phyloP scores from a whole-genome alignment of 805 yeast genomes.

The Priceomyces medius region DNA sequence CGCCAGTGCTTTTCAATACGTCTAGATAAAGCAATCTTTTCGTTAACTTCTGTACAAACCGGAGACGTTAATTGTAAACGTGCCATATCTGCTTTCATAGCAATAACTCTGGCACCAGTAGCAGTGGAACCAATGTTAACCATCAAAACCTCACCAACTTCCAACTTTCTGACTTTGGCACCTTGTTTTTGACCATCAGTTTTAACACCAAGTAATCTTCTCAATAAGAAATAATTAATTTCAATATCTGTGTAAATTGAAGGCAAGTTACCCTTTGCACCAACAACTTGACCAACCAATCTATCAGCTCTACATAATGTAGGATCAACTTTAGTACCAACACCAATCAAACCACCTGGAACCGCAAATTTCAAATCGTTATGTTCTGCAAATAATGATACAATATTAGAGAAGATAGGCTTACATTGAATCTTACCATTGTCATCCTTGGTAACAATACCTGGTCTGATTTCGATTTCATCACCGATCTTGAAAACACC shows the following conservation, averaged over 20 bases:
- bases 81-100: conserved; percentile 99
- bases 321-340: conserved; percentile 98
- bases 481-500: conserved; percentile 98
- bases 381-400: conserved; percentile 94
- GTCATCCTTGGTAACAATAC: conserved; percentile 95
- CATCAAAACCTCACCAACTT: conserved; percentile 94
- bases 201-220: conserved; percentile 97
- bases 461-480: conserved; percentile 98
- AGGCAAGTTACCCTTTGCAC: conserved; percentile 94
- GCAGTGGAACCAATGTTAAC: conserved; percentile 99
- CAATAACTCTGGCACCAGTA: conserved; percentile 97
- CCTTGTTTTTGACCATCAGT: conserved; percentile 93
- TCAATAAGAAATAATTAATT: conserved; percentile 91
- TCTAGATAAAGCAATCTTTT: conserved; percentile 97
- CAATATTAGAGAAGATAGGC: conserved; percentile 92
- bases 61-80: conserved; percentile 95
- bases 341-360: conserved; percentile 99
- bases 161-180: conserved; percentile 93
- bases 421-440: conserved; percentile 86
- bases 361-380: conserved; percentile 98
- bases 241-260: conserved; percentile 96
- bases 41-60: conserved; percentile 97
- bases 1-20: conserved; percentile 99
- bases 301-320: conserved; percentile 99
- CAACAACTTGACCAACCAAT: conserved; percentile 98